Conservation (phyloP, 495 filamentous ascomycete genomes). For the Lasiosphaeria ovina region DNA sequence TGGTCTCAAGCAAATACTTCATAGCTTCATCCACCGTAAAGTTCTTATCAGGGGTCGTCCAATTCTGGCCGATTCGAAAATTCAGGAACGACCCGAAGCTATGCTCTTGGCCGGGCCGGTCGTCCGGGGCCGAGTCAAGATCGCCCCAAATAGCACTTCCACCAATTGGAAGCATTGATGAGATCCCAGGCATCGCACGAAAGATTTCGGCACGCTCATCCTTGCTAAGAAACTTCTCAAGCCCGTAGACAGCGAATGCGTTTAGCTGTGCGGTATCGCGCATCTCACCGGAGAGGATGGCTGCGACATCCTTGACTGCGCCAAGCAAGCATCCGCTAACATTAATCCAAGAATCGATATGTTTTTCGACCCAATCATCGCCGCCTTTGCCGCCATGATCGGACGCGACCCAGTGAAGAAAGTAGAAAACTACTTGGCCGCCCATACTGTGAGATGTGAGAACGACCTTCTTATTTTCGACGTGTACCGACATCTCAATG, state of each 20-base stretch:
- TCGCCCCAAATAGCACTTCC: constrained; percentile 95
- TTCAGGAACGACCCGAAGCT: constrained; percentile 82
- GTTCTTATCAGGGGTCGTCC: constrained; percentile 61
- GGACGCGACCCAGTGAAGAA: constrained; percentile 95
- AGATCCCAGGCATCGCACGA: constrained; percentile 93
- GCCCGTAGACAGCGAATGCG: constrained; percentile 93
- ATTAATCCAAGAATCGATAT: constrained; percentile 96
- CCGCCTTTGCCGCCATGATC: constrained; percentile 76
- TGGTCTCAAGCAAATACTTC: constrained; percentile 69
- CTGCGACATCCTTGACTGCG: constrained; percentile 86
- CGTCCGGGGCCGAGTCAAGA: constrained; percentile 83
- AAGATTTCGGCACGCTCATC: constrained; percentile 92
- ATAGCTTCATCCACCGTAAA: constrained; percentile 77
- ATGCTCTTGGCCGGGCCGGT: constrained; percentile 65
- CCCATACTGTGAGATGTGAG: constrained; percentile 97
- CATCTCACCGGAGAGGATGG: constrained; percentile 95
- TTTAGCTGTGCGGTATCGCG: constrained; percentile 96
- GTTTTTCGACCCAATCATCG: constrained; percentile 80
- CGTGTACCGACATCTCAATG: constrained; percentile 74
- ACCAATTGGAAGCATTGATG: constrained; percentile 95
- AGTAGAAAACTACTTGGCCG: constrained; percentile 91
- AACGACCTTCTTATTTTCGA: constrained; percentile 73
- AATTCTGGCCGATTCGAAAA: constrained; percentile 64
- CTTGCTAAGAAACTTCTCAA: constrained; percentile 90
- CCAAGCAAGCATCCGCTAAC: constrained; percentile 98